A percentile compares a stretch with the other conserved stretches of the same genome.
Evolutionary conservation across 495 filamentous ascomycete genomes (phyloP).

Genomic region (Filosporella fistucella): DNA sequence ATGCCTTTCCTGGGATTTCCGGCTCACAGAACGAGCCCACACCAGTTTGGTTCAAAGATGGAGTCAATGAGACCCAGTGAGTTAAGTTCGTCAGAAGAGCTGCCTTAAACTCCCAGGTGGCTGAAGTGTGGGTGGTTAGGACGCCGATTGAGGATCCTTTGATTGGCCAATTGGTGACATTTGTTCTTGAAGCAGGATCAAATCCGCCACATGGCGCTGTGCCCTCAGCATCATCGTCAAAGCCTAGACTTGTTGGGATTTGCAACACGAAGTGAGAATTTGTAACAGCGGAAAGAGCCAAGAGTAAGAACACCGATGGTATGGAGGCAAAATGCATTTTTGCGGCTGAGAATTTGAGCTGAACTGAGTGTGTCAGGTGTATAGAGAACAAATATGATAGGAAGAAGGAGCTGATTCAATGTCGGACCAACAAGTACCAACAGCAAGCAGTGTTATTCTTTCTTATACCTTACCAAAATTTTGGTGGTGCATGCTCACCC

Average conservation of each 20-base stretch:
- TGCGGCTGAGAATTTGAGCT: no score
- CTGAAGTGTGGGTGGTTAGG: constrained; percentile 36
- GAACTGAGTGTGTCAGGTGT: no score
- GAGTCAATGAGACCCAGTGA: constrained; percentile 45
- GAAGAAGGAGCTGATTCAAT: no score
- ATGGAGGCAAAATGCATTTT: no score
- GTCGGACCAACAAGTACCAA: no score
- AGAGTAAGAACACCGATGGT: no score
- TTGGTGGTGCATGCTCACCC: no score
- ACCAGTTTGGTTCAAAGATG: constrained; percentile 39
- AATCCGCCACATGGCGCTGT: constrained; percentile 44
- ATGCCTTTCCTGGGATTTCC: constrained; percentile 31
- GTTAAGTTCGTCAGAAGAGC: constrained; percentile 38
- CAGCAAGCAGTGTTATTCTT: no score
- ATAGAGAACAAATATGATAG: no score
- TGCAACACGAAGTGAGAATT: constrained; percentile 27
- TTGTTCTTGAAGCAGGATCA: constrained; percentile 25
- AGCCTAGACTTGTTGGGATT: constrained; percentile 39
- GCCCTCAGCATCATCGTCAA: constrained; percentile 37
- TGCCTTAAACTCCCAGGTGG: constrained; percentile 44
- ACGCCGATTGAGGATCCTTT: constrained; percentile 28
- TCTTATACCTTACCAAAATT: no score
- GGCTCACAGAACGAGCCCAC: constrained; percentile 40
- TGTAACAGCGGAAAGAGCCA: constrained; percentile 9
- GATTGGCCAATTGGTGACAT: constrained; percentile 44